Base-by-base conservation (phyloP, 2,329 filamentous ascomycete species). In the Tolypocladium nubicola region DNA sequence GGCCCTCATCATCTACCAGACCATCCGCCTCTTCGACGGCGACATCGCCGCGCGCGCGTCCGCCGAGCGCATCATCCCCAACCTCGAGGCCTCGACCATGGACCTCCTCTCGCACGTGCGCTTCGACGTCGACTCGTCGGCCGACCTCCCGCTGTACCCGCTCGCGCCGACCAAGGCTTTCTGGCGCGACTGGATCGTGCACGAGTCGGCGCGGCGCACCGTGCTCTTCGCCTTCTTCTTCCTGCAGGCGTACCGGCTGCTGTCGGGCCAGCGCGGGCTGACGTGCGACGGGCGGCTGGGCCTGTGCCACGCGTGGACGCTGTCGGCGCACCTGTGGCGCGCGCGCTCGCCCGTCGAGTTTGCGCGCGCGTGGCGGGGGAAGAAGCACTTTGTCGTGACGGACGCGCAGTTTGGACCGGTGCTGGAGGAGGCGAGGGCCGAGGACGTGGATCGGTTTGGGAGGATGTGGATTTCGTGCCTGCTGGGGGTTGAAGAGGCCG, bases 141-240 rank as follows among this genome's bases (percentile, higher is more conserved):
- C 53, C 0, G 56, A 67, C 0, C 59, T 75, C 6, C 66, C 66
- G 10, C 54, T 70, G 19, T 68, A 68, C 57, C 69, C 75, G 0
- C 62, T 80, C 4, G 72, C 71, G 11, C 69, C 73, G 0, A 73
- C 74, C 1, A 71, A 70, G 21, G 61, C 70, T 0, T 78, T 78
- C 50, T 84, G 80, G 80, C 65, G 68, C 9, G 69, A 71, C 1
- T 84, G 78, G 77, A 67, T 80, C 3, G 70, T 82, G 23, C 73
- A 80, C 13, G 81, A 84, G 63, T 82, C 79, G 0, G 70, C 75
- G 1, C 73, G 80, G 2, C 76, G 81, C 19, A 83, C 80, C 0
- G 69, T 79, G 0, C 66, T 83, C 1, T 69, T 79, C 14, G 65
- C 74, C 0, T 77, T 77, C 60, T 80, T 78, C 49, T 72, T 82